Base-by-base conservation (phyloP, 306 rosid species). In the Pyrus pyrifolia region DNA sequence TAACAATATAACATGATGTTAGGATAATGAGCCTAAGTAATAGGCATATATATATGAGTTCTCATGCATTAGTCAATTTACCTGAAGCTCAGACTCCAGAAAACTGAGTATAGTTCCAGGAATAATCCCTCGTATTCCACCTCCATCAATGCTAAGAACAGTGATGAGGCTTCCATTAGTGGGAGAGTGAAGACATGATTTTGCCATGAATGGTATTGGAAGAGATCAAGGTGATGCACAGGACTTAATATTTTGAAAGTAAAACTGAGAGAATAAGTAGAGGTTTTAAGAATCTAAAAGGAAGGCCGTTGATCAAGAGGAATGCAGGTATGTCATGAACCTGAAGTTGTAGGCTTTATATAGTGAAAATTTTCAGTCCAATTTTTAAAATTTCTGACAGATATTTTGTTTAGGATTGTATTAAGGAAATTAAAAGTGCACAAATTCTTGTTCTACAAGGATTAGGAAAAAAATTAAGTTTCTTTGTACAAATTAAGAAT, bases 71-170 rank as follows among this genome's bases (percentile, higher is more conserved):
- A 3, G 23, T 58, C 30, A 58, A 22, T 58, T n/a, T 44, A 88
- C 92, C 91, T 88, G 92, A 80, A 90, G 89, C 72, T 86, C 82
- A 2, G 93, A 85, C 75, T 90, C 93, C 31, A 88, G 83, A 73
- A 49, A 83, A 18, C 44, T 60, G 65, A 90, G 86, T 21, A 90
- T 77, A 46, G 81, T 15, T 82, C 3, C 81, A 93, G 40, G 55
- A 14, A 90, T 90, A 40, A 88, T 66, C 22, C 96, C 93, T 65
- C 90, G 85, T 7, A 86, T 77, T 23, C 96, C 93, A 68, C 96
- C 96, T 1, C 93, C 91, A 42, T 90, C 91, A 11, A 90, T 83
- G 74, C 96, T 90, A 40, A 90, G 91, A 63, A 90, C 42, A 33
- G 93, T 88, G 4, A 88, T 71, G 66, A 88, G 46, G 71, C 87